Evolutionary conservation across 2,329 filamentous ascomycete species (phyloP).

Genomic region (Uncinocarpus reesii): DNA sequence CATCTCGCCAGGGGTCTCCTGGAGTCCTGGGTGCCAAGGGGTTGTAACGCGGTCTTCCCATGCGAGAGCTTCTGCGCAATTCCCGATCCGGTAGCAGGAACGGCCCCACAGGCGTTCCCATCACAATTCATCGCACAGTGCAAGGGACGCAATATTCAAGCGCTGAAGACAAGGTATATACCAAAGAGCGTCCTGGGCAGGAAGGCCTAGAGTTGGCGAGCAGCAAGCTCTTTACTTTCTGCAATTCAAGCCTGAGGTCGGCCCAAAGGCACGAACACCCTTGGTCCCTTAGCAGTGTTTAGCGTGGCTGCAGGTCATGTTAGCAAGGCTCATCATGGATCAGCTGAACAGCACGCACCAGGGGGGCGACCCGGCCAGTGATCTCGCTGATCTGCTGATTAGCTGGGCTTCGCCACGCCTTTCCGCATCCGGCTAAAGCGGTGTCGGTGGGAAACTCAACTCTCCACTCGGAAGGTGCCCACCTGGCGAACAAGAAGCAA

Average conservation of each 20-base stretch:
- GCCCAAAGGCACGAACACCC: too few species aligned
- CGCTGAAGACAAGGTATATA: background rate
- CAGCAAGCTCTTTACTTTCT: too few species aligned
- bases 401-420: slow-evolving; percentile 1
- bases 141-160: background rate
- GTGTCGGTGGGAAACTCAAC: background rate
- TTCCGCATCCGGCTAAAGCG: background rate
- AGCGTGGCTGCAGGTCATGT: slow-evolving; percentile 3
- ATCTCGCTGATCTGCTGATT: slow-evolving; percentile 7
- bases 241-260: too few species aligned
- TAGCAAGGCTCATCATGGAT: too few species aligned
- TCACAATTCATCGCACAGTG: background rate
- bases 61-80: slow-evolving; percentile 9
- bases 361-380: slow-evolving; percentile 1
- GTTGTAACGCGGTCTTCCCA: background rate
- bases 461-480: background rate
- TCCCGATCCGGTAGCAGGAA: slow-evolving; percentile 7
- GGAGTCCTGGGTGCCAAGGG: background rate
- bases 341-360: slow-evolving; percentile 7
- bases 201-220: too few species aligned
- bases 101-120: background rate
- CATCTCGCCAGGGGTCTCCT: background rate
- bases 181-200: too few species aligned
- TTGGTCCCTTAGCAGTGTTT: too few species aligned
- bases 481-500: too few species aligned